Conservation (phyloP, 75 land plant species). For the Pinus taeda region DNA sequence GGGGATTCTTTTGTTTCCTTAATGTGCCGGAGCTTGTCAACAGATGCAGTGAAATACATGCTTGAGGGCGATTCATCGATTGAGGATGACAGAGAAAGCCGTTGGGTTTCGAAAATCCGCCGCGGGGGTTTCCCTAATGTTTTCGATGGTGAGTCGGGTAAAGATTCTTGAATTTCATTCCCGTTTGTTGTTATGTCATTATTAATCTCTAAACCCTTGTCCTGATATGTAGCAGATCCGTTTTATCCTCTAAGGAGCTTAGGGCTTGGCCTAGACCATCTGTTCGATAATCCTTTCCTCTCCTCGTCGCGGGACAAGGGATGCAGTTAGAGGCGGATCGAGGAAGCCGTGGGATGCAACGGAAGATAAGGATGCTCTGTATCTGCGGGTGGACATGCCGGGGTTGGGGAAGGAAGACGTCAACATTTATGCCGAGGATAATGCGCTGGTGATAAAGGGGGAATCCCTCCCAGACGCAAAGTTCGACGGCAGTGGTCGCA, state of each 20-base stretch:
- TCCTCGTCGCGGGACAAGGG: slow-evolving; percentile 7
- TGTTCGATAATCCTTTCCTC: slow-evolving; percentile 35
- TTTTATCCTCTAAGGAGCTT: slow-evolving; percentile 29
- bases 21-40: background rate
- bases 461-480: too few relatives aligned
- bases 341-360: too few relatives aligned
- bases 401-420: too few relatives aligned
- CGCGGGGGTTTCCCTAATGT: background rate
- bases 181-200: background rate
- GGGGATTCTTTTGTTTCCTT: background rate
- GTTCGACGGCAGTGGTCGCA: too few relatives aligned
- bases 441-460: too few relatives aligned
- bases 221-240: too few relatives aligned
- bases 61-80: background rate
- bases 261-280: slow-evolving; percentile 34
- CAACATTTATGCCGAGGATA: too few relatives aligned
- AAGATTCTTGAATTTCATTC: background rate
- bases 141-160: background rate
- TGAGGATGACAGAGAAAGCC: background rate
- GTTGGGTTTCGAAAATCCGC: background rate
- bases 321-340: background rate
- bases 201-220: background rate
- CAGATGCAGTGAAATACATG: background rate
- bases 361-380: too few relatives aligned
- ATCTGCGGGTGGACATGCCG: too few relatives aligned